Evolutionary conservation across 768 basidiomycete species (phyloP).

Genomic region (Nidularia sp.): DNA sequence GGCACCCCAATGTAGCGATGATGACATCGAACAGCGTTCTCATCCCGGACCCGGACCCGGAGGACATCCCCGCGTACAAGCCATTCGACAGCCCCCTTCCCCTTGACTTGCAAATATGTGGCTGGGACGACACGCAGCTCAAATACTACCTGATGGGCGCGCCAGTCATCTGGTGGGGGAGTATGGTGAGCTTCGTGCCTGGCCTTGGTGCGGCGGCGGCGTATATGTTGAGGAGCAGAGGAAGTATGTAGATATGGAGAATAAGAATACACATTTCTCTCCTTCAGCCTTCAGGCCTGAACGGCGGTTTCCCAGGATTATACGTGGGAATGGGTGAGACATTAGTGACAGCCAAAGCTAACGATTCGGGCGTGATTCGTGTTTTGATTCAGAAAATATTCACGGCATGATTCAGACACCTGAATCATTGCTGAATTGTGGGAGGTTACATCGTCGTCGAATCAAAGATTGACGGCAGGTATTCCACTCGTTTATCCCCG

Average conservation of each 20-base stretch:
- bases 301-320: too few species aligned
- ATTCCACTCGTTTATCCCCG: too few species aligned
- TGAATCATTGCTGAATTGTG: too few species aligned
- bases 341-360: too few species aligned
- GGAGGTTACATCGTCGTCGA: too few species aligned
- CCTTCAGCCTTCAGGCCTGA: too few species aligned
- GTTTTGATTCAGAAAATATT: too few species aligned
- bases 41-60: slow-evolving; percentile 95
- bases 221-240: slow-evolving; percentile 79
- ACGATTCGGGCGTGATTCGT: too few species aligned
- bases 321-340: slow-evolving; percentile 65
- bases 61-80: slow-evolving; percentile 91
- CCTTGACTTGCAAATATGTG: slow-evolving; percentile 94
- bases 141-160: slow-evolving; percentile 95
- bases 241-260: slow-evolving; percentile 86
- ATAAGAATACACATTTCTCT: too few species aligned
- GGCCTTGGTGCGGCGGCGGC: slow-evolving; percentile 48
- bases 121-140: slow-evolving; percentile 81
- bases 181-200: slow-evolving; percentile 66
- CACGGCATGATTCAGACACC: too few species aligned
- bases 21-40: slow-evolving; percentile 99
- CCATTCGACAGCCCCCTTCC: slow-evolving; percentile 95
- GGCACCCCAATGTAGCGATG: slow-evolving; percentile 99
- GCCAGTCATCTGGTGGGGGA: slow-evolving; percentile 88
- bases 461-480: too few species aligned